Base-by-base conservation (phyloP, 345 rosid species). In the Gossypium mustelinum region DNA sequence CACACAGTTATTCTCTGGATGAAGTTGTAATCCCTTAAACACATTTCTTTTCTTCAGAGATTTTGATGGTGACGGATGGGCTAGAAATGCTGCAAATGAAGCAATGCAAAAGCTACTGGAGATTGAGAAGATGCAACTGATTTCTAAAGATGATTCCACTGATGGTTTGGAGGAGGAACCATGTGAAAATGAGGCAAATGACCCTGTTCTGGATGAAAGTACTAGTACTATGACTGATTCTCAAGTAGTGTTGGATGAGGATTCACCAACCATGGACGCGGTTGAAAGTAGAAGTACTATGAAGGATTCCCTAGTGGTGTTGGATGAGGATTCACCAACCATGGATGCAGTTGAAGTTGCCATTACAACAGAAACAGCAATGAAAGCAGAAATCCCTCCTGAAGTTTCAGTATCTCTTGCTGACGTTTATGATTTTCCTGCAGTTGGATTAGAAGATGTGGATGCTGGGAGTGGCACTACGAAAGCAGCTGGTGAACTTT, bases 71-170 rank as follows among this genome's bases (percentile, higher is more conserved):
- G 74, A 73, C 73, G 81, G 47, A 55, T 80, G 91, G 85, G 85
- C 84, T 47, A 72, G 66, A 50, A 67, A 59, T 39, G 83, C 83
- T 9, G 86, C 85, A 48, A 74, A 24, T 43, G 76, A 86, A 79
- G 85, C 89, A 51, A 75, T 84, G 12, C 73, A 79, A 76, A 83
- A 55, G 80, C 79, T 87, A 68, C 44, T 80, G 16, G 82, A 73
- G 70, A 77, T 77, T 4, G 76, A 81, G 73, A 62, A 76, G 71
- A 74, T n/a, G 44, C 63, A 70, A 12, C 56, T 55, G 16, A 52
- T 18, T 44, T 54, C 43, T 17, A 56, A 78, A 39, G 76, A 73
- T 18, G 56, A 70, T 65, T 61, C 27, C 48, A 70, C 18, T 17
- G 68, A 34, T 62, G 18, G 9, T 20, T 2, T 8, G 57, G 79